Evolutionary conservation across 441 rosid genomes (phyloP).

Genomic region (Gossypium schwendimanii): DNA sequence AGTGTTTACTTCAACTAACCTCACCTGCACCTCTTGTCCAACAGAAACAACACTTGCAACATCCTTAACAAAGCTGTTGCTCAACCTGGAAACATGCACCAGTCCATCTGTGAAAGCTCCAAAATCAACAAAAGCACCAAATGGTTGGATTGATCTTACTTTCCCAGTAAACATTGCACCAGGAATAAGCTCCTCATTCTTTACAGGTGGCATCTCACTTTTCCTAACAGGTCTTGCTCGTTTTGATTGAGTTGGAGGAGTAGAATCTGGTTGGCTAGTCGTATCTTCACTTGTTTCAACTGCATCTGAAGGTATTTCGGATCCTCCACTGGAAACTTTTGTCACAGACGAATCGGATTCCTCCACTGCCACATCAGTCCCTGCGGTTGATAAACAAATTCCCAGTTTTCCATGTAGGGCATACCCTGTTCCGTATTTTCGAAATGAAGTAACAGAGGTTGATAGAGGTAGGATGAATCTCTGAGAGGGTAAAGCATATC

Average conservation of each 20-base stretch:
- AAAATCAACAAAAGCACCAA: slow-evolving; percentile 85
- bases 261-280: slow-evolving; percentile 21
- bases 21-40: slow-evolving; percentile 86
- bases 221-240: slow-evolving; percentile 53
- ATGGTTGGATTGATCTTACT: slow-evolving; percentile 86
- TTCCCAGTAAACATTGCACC: slow-evolving; percentile 85
- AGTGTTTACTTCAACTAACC: slow-evolving; percentile 65
- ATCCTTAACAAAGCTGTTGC: slow-evolving; percentile 76
- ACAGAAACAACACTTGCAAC: slow-evolving; percentile 76
- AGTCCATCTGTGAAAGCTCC: slow-evolving; percentile 94
- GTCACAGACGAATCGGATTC: slow-evolving; percentile 48
- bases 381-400: slow-evolving; percentile 42
- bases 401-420: slow-evolving; percentile 30
- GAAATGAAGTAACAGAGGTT: slow-evolving; percentile 45
- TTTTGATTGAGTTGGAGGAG: slow-evolving; percentile 39
- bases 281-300: slow-evolving; percentile 31
- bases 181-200: slow-evolving; percentile 50
- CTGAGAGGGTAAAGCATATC: slow-evolving; percentile 24
- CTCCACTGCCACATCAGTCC: slow-evolving; percentile 61
- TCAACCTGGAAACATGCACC: slow-evolving; percentile 84
- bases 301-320: slow-evolving; percentile 29
- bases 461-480: slow-evolving; percentile 44
- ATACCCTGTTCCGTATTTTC: slow-evolving; percentile 32
- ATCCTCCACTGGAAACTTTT: slow-evolving; percentile 29
- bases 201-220: slow-evolving; percentile 74